These are phyloP conservation scores for Microbotryomycetes sp. DNA, from an alignment of 1,284 basidiomycete species.

Conservation along the genomic window DNA sequence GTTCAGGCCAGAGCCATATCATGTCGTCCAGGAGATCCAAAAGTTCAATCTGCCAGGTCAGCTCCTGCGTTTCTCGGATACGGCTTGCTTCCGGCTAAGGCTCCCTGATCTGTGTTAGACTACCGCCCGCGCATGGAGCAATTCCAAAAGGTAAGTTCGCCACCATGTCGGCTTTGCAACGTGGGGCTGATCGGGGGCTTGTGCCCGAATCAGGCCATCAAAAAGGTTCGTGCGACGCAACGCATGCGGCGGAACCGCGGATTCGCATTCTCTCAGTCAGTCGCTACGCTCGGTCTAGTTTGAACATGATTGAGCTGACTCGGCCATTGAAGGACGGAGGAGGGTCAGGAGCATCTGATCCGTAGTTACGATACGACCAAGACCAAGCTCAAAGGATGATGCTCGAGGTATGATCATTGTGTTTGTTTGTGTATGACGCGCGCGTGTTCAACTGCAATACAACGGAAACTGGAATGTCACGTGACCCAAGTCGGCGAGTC, in stretches of 20 bases:
- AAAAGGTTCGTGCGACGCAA: constrained; percentile 92
- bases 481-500: background rate
- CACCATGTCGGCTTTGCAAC: background rate
- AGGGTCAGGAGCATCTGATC: constrained; percentile 38
- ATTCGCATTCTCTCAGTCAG: constrained; percentile 84
- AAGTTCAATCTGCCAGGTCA: constrained; percentile 28
- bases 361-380: constrained; percentile 36
- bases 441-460: background rate
- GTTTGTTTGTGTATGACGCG: background rate
- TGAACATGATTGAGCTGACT: background rate
- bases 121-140: constrained; percentile 96
- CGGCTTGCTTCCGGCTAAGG: background rate
- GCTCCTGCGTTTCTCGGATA: background rate
- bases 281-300: background rate
- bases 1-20: constrained; percentile 82
- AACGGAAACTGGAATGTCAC: background rate
- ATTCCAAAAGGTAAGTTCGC: constrained; percentile 44
- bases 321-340: constrained; percentile 32
- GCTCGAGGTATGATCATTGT: background rate
- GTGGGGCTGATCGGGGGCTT: background rate
- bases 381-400: constrained; percentile 3
- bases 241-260: constrained; percentile 88
- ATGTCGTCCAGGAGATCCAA: constrained; percentile 83
- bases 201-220: constrained; percentile 63
- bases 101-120: constrained; percentile 60